Percentiles rank a stretch among this genome's conserved stretches.
These are phyloP conservation scores for Boletus edulis DNA, from an alignment of 768 basidiomycete genomes.

Conservation along the genomic window DNA sequence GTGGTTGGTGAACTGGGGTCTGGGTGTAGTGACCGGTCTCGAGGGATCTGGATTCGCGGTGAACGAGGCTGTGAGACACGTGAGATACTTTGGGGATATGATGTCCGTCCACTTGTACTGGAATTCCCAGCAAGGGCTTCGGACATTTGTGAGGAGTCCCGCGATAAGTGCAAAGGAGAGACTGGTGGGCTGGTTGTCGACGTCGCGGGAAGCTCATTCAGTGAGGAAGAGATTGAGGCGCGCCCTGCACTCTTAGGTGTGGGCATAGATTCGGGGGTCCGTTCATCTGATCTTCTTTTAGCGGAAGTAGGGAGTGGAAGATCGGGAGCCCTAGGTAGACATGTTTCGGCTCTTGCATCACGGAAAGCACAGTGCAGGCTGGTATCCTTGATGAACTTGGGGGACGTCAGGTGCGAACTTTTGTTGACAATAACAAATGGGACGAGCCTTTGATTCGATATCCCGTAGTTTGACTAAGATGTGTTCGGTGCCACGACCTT, in stretches of 20 bases:
- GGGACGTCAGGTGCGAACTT: not conserved
- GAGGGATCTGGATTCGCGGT: constrained; percentile 18
- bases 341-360: constrained; percentile 31
- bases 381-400: constrained; percentile 31
- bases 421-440: not conserved
- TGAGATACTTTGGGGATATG: constrained; percentile 2
- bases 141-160: not conserved
- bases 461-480: constrained; percentile 28
- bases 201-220: not conserved
- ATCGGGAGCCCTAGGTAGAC: constrained; percentile 24
- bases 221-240: not conserved
- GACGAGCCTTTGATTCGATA: constrained; percentile 29
- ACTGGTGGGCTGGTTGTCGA: not conserved
- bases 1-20: constrained; percentile 9
- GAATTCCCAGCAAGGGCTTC: not conserved
- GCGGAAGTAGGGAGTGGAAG: constrained; percentile 22
- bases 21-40: not conserved
- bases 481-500: constrained; percentile 30
- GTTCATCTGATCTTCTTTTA: not conserved
- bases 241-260: not conserved
- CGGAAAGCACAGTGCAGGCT: constrained; percentile 31
- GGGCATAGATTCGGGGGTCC: not conserved
- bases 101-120: not conserved
- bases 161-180: constrained; percentile 1
- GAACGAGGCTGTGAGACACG: not conserved